These are phyloP conservation scores for Neoscytalidium dimidiatum DNA, from an alignment of 2,329 filamentous ascomycete genomes.

Conservation along the genomic window DNA sequence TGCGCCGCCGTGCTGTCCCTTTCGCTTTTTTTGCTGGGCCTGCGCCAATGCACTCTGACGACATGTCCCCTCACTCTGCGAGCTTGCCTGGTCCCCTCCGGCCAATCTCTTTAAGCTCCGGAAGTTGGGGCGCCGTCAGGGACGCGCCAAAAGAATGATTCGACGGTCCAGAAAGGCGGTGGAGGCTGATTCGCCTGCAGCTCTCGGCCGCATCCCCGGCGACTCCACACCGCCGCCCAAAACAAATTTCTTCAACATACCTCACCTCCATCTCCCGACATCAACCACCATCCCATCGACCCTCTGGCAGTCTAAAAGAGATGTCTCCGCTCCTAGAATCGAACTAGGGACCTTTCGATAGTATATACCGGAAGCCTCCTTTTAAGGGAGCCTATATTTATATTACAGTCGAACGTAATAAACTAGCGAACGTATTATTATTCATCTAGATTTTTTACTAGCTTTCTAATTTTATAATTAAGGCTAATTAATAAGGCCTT, in stretches of 20 bases:
- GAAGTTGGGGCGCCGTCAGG: neutral
- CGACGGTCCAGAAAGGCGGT: neutral
- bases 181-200: neutral
- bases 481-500: too few species aligned
- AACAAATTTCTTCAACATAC: neutral
- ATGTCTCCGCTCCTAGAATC: slow-evolving; percentile 34
- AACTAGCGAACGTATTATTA: too few species aligned
- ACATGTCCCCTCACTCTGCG: neutral
- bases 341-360: slow-evolving; percentile 35
- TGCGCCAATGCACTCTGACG: slow-evolving; percentile 1
- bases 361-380: slow-evolving; percentile 23
- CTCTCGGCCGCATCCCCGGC: neutral
- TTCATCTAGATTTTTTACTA: too few species aligned
- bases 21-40: neutral
- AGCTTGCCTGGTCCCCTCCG: neutral
- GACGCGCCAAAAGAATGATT: neutral
- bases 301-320: slow-evolving; percentile 9
- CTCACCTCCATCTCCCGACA: neutral
- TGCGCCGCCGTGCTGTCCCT: neutral
- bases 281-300: too few species aligned
- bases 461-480: too few species aligned
- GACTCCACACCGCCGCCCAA: neutral
- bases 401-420: slow-evolving; percentile 41
- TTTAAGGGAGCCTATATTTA: neutral
- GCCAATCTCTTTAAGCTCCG: neutral